Evolutionary conservation across 23 red algal genomes (phyloP), one percentile per base, ranked within the genome.

Genomic region (Gracilariopsis chorda): DNA sequence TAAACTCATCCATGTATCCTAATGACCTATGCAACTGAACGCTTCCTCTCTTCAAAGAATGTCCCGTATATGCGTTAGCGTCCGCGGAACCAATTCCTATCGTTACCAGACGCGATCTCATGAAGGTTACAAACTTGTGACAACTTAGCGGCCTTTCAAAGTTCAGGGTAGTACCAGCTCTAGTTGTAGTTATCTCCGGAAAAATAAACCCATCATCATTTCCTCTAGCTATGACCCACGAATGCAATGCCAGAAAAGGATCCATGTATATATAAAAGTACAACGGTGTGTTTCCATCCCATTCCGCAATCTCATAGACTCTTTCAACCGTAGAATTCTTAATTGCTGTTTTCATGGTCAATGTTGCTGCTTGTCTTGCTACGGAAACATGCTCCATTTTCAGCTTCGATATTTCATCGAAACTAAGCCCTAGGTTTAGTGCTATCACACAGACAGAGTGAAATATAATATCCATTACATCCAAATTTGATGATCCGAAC

Each of bases 251-350:
- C 21, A 74, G 29, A 49, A 72, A 57, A 39, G 83, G 63, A 55
- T 87, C 83, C 42, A 87, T 71, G 24, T 67, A 58, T 7, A 73
- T 35, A 34, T 60, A 87, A 46, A 14, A 35, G 7, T 28, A 52
- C 35, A 1, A 35, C 30, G 39, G 1, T n/a, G 0, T 0, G 35
- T 65, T 87, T 19, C 63, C 61, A 37, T 49, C 42, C 63, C 83
- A 87, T 20, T 71, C 63, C 23, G 53, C 11, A n/a, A 87, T 51
- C 14, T 51, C 42, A 53, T 87, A 87, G 35, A 29, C 9, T n/a
- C 52, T 53, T 23, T 68, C 53, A 32, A 70, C 63, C 4, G 63
- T 75, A 10, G 42, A 74, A 39, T 87, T 87, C 27, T 87, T 87
- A 35, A 82, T 82, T 3, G 60, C 60, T 2, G 2, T 34, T 4